Percentiles rank a stretch among this genome's conserved stretches.
These are phyloP conservation scores for Cyclotella choctawhatcheeana DNA, from an alignment of 108 stramenopile genomes.

Conservation along the genomic window DNA sequence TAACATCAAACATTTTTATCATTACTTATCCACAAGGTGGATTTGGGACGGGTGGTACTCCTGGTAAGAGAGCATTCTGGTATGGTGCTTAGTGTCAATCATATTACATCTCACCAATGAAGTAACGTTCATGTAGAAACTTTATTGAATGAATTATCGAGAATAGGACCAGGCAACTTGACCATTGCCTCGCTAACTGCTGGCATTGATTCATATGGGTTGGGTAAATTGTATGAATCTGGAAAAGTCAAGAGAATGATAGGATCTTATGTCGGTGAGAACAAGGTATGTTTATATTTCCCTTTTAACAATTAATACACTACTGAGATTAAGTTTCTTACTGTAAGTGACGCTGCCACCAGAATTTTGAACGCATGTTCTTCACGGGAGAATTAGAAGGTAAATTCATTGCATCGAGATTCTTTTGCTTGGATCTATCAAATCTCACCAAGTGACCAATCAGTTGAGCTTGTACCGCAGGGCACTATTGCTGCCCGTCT, in stretches of 20 bases:
- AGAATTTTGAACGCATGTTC: conserved; percentile 83
- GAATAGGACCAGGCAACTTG: conserved; percentile 60
- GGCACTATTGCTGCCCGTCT: conserved; percentile 90
- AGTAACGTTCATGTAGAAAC: conserved; percentile 52
- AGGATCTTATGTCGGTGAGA: conserved; percentile 92
- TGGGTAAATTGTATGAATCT: conserved; percentile 81
- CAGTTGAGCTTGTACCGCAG: conserved; percentile 90
- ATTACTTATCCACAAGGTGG: conserved; percentile 50
- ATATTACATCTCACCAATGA: neutral
- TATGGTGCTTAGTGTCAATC: too few species aligned
- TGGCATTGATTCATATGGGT: conserved; percentile 81
- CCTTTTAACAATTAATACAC: too few species aligned
- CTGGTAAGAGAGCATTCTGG: conserved; percentile 20
- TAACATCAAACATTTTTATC: neutral
- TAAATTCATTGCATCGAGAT: too few species aligned
- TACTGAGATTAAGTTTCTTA: too few species aligned
- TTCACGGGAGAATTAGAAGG: conserved; percentile 85
- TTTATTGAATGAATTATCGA: conserved; percentile 58
- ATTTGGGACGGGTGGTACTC: conserved; percentile 79
- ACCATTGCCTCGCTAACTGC: conserved; percentile 87
- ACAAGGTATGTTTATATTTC: conserved; percentile 58
- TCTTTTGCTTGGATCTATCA: too few species aligned
- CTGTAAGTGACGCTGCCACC: too few species aligned
- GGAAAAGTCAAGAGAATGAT: conserved; percentile 89
- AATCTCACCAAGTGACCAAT: too few species aligned